Evolutionary conservation across 2,329 filamentous ascomycete species (phyloP).

Genomic region (Exophiala oligosperma): DNA sequence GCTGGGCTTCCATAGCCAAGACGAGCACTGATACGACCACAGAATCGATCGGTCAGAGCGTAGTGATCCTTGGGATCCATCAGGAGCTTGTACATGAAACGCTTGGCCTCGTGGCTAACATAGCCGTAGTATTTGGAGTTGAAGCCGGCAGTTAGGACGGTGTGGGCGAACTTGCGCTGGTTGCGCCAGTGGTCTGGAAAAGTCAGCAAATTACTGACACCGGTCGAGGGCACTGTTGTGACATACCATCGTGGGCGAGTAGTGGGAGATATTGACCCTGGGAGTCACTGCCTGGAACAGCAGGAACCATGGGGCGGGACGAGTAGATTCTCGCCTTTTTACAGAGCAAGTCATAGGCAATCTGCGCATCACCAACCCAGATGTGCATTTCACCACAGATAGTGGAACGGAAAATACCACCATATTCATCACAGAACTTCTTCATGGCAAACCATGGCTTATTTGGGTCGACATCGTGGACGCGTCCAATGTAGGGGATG

Average conservation of each 20-base stretch:
- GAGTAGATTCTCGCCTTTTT: constrained; percentile 33
- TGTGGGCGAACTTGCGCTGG: constrained; percentile 32
- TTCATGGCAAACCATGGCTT: constrained; percentile 32
- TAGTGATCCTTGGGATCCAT: constrained; percentile 31
- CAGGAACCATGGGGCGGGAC: constrained; percentile 29
- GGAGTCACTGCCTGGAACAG: constrained; percentile 30
- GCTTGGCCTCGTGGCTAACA: constrained; percentile 30
- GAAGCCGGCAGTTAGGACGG: constrained; percentile 30
- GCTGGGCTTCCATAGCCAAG: constrained; percentile 29
- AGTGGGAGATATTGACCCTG: constrained; percentile 31
- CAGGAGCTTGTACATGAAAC: constrained; percentile 30
- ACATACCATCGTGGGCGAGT: constrained; percentile 29
- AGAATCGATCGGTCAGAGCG: constrained; percentile 31
- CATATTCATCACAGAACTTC: constrained; percentile 29
- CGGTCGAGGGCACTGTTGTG: not conserved
- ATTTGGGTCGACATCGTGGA: constrained; percentile 32
- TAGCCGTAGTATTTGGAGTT: constrained; percentile 32
- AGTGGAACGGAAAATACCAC: constrained; percentile 29
- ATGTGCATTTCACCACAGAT: constrained; percentile 33
- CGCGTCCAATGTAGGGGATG: constrained; percentile 30
- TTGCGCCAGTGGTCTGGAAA: constrained; percentile 29
- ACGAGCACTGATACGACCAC: constrained; percentile 28
- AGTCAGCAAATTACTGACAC: not conserved
- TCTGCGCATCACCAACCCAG: constrained; percentile 28
- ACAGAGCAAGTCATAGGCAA: constrained; percentile 30